These are phyloP conservation scores for Macrolepiota albuminosa DNA, from an alignment of 768 basidiomycete species.

Conservation along the genomic window DNA sequence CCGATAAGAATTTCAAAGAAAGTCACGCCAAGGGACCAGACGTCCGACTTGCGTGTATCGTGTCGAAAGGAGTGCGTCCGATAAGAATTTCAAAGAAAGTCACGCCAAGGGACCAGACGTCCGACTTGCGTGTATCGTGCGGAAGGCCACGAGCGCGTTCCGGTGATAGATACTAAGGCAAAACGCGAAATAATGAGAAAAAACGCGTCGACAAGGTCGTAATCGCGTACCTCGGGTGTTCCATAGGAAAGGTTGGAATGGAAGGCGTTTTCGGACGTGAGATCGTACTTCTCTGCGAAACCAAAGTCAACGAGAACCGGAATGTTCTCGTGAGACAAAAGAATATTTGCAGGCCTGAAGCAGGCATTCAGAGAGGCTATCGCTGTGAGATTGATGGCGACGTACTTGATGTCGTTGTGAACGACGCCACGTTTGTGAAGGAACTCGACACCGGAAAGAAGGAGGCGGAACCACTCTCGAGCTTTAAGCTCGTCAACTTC, in stretches of 20 bases:
- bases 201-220: not conserved
- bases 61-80: constrained; percentile 83
- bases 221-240: constrained; percentile 72
- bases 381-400: constrained; percentile 8
- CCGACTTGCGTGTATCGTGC: constrained; percentile 93
- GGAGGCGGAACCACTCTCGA: constrained; percentile 74
- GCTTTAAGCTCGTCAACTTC: constrained; percentile 79
- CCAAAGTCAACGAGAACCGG: constrained; percentile 96
- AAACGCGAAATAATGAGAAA: constrained; percentile 6
- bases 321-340: constrained; percentile 71
- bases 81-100: constrained; percentile 94
- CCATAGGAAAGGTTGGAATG: constrained; percentile 83
- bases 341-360: constrained; percentile 84
- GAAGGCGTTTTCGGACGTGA: constrained; percentile 59
- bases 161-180: constrained; percentile 77
- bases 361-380: not conserved
- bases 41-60: constrained; percentile 89
- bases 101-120: constrained; percentile 80
- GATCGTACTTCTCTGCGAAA: constrained; percentile 86
- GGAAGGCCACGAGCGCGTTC: constrained; percentile 83
- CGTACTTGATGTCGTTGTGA: constrained; percentile 93
- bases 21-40: constrained; percentile 84
- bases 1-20: constrained; percentile 94
- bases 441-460: constrained; percentile 80
- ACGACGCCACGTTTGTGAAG: constrained; percentile 81